phyloP scores from a whole-genome alignment of 352 stramenopile species.

The Phytopythium mirpurense region DNA sequence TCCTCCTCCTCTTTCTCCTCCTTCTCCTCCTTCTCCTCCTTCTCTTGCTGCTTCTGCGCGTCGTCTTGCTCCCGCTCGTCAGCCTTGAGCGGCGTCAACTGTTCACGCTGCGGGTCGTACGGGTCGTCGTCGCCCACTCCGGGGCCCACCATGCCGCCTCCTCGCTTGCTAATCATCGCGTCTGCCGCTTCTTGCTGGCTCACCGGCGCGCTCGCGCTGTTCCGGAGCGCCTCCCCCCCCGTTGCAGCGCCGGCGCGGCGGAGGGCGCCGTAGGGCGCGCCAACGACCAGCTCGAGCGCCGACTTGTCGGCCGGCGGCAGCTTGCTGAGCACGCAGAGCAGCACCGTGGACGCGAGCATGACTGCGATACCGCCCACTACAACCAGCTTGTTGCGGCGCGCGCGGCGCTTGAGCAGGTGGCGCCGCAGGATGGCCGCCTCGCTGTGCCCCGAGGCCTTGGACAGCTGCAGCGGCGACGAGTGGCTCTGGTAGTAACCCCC shows the following conservation, averaged over 20 bases:
- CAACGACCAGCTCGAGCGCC: conserved; percentile 1
- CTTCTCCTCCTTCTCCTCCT: background rate
- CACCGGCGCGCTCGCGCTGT: background rate
- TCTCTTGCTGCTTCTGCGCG: too few relatives aligned
- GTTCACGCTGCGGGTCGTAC: conserved; percentile 2
- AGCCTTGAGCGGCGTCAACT: background rate
- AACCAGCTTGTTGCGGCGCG: conserved; percentile 16
- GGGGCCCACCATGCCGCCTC: background rate
- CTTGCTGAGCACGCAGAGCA: conserved; percentile 2
- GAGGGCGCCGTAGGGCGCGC: conserved; percentile 1
- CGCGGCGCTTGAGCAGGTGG: conserved; percentile 14
- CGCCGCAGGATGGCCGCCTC: conserved; percentile 22
- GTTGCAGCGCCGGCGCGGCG: background rate
- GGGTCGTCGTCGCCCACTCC: conserved; percentile 3
- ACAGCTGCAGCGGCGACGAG: conserved; percentile 14
- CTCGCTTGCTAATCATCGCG: background rate
- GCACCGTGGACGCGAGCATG: conserved; percentile 1
- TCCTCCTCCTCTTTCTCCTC: background rate
- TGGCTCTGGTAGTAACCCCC: conserved; percentile 20
- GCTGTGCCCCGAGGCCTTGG: conserved; percentile 5
- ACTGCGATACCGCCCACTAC: conserved; percentile 1
- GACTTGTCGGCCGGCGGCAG: conserved; percentile 6
- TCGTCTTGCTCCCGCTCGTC: too few relatives aligned
- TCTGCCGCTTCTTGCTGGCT: background rate
- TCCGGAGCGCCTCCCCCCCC: background rate